Conservation (phyloP, 768 basidiomycete species). For the Saitozyma sp. region DNA sequence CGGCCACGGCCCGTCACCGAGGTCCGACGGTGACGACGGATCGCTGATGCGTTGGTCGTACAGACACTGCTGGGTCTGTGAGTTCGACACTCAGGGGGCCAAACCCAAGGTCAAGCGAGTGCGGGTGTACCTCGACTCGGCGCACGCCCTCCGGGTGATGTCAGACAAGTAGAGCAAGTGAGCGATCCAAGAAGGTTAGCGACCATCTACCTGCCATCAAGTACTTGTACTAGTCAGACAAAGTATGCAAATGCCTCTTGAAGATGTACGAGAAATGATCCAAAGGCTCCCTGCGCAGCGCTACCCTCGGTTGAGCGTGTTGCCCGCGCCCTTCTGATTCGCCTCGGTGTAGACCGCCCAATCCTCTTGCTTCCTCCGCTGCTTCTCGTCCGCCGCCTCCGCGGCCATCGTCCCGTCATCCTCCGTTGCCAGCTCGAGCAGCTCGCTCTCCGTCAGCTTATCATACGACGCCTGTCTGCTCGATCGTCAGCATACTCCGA, state of each 20-base stretch:
- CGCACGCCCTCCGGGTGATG: too few species aligned
- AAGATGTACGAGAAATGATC: neutral
- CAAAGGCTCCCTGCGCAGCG: neutral
- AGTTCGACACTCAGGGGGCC: too few species aligned
- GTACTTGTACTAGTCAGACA: neutral
- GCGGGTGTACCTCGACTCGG: too few species aligned
- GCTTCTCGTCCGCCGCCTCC: slow-evolving; percentile 70
- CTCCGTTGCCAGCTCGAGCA: slow-evolving; percentile 75
- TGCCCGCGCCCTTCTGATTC: slow-evolving; percentile 88
- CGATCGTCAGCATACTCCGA: slow-evolving; percentile 3
- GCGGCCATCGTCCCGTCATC: slow-evolving; percentile 74
- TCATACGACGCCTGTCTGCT: slow-evolving; percentile 68
- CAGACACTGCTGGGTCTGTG: too few species aligned
- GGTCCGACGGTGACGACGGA: too few species aligned
- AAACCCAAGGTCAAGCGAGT: too few species aligned
- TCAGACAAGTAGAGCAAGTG: too few species aligned
- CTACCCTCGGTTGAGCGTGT: slow-evolving; percentile 82
- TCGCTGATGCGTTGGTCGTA: too few species aligned
- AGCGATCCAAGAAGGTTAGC: too few species aligned
- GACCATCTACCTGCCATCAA: too few species aligned
- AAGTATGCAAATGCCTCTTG: neutral
- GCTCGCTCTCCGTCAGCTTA: slow-evolving; percentile 71
- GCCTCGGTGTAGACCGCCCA: slow-evolving; percentile 87
- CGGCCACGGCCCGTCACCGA: too few species aligned
- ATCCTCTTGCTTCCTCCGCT: slow-evolving; percentile 79